Base-by-base conservation (phyloP, 2,329 filamentous ascomycete genomes). In the Amphichorda felina region DNA sequence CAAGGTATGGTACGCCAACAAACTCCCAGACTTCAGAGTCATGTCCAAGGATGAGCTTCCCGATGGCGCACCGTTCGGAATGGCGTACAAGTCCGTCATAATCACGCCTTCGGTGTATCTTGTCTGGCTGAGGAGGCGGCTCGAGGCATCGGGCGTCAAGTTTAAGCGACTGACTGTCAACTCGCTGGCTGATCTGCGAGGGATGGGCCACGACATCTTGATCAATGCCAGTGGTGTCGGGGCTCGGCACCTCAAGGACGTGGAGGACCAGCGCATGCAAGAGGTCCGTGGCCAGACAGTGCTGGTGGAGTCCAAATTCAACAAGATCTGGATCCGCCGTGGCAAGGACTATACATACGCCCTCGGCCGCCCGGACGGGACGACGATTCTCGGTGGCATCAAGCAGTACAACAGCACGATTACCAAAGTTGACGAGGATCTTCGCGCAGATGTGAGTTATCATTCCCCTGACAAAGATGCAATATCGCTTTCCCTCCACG, bases 311-410 rank as follows among this genome's bases (percentile, higher is more conserved):
- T 11, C 30, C 6, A 26, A 34, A 10, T 45, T 25, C 31, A 13
- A 36, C 17, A 35, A 30, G 5, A 37, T 33, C 19, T 41, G 38
- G 26, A 38, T 43, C 11, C 33, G 37, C 11, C 30, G 42, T 8
- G 42, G 39, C 0, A 34, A 33, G 3, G 30, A 35, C 18, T 46
- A 46, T 19, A 43, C 41, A 21, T 46, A 46, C 24, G 21, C 39
- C 9, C 42, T 46, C 33, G 41, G 39, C 1, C 18, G 44, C 4
- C 35, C 36, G 1, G 42, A 46, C 22, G 44, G 44, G 13, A 46
- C 44, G 3, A 40, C 38, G 1, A 40, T 43, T 3, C 27, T 46
- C 8, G 44, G 44, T 2, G 44, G 44, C 3, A 38, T 46, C 11
- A 42, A 39, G 21, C 36, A 40, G 22, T 40, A 4, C 34, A 40